Percentiles rank a stretch among this genome's conserved stretches.
These are phyloP conservation scores for Vigna mungo DNA, from an alignment of 306 rosid species.

Conservation along the genomic window DNA sequence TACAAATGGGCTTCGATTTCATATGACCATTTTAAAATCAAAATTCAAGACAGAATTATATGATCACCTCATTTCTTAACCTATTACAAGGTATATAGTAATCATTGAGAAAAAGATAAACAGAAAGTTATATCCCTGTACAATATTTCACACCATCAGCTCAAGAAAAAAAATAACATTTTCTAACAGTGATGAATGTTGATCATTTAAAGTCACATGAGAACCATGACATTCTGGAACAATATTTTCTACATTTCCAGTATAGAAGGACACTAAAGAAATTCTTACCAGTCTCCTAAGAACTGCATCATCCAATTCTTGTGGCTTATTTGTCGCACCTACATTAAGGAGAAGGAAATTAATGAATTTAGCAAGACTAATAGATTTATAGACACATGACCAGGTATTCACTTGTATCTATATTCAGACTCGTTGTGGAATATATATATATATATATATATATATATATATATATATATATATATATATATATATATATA, in stretches of 20 bases:
- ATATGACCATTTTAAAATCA: slow-evolving; percentile 1
- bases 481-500: not conserved
- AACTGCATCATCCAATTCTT: slow-evolving; percentile 97
- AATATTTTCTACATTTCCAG: slow-evolving; percentile 24
- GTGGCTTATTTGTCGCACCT: slow-evolving; percentile 99
- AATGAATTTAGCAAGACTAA: slow-evolving; percentile 7
- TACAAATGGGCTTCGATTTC: slow-evolving; percentile 14
- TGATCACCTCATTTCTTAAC: not conserved
- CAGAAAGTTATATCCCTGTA: not conserved
- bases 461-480: no score
- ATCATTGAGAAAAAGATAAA: not conserved
- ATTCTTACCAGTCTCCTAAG: slow-evolving; percentile 90
- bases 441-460: not conserved
- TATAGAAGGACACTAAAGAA: slow-evolving; percentile 20
- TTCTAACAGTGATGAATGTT: not conserved
- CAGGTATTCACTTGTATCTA: slow-evolving; percentile 13
- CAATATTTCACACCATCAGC: not conserved
- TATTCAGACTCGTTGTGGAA: slow-evolving; percentile 27
- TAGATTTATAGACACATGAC: slow-evolving; percentile 17
- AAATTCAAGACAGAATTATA: slow-evolving; percentile 11
- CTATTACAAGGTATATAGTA: slow-evolving; percentile 1
- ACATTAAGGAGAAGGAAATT: slow-evolving; percentile 40
- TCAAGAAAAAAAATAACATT: no score
- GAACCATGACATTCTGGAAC: slow-evolving; percentile 18
- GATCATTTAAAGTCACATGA: slow-evolving; percentile 18